These are phyloP conservation scores for Basidiobolus heterosporus DNA, from an alignment of 371 early-diverging fungal genomes.

Conservation along the genomic window DNA sequence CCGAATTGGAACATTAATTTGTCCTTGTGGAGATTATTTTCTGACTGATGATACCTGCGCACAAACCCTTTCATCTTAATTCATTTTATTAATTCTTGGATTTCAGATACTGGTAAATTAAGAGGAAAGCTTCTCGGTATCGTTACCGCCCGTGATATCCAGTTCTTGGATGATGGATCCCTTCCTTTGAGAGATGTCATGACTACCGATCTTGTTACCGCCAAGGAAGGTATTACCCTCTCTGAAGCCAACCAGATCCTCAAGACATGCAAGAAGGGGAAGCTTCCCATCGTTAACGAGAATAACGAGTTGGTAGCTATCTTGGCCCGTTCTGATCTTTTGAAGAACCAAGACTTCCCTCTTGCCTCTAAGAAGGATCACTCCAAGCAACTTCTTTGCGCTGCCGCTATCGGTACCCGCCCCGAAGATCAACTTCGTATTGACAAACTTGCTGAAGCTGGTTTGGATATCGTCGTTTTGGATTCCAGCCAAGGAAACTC, in stretches of 20 bases:
- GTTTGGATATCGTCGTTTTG: slow-evolving; percentile 82
- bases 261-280: slow-evolving; percentile 81
- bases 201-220: slow-evolving; percentile 79
- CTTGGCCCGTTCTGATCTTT: slow-evolving; percentile 80
- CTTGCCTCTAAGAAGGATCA: slow-evolving; percentile 64
- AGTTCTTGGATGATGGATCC: slow-evolving; percentile 55
- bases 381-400: slow-evolving; percentile 82
- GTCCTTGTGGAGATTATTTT: slow-evolving; percentile 5
- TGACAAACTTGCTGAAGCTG: slow-evolving; percentile 72
- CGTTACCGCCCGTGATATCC: slow-evolving; percentile 90
- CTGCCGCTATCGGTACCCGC: slow-evolving; percentile 89
- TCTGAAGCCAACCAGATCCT: slow-evolving; percentile 80
- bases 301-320: slow-evolving; percentile 74
- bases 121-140: slow-evolving; percentile 85
- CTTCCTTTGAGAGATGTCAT: slow-evolving; percentile 57
- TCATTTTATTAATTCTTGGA: not conserved
- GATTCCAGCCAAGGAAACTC: slow-evolving; percentile 93
- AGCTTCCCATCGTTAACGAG: slow-evolving; percentile 83
- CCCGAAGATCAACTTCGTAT: slow-evolving; percentile 75
- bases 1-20: slow-evolving; percentile 6
- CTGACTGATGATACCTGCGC: not conserved
- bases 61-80: slow-evolving; percentile 3
- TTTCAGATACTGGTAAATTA: slow-evolving; percentile 59
- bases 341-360: slow-evolving; percentile 91
- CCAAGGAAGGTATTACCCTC: slow-evolving; percentile 71